Evolutionary conservation across 345 rosid species (phyloP), one percentile per base, ranked within the genome.

Genomic region (Syzygium aromaticum): DNA sequence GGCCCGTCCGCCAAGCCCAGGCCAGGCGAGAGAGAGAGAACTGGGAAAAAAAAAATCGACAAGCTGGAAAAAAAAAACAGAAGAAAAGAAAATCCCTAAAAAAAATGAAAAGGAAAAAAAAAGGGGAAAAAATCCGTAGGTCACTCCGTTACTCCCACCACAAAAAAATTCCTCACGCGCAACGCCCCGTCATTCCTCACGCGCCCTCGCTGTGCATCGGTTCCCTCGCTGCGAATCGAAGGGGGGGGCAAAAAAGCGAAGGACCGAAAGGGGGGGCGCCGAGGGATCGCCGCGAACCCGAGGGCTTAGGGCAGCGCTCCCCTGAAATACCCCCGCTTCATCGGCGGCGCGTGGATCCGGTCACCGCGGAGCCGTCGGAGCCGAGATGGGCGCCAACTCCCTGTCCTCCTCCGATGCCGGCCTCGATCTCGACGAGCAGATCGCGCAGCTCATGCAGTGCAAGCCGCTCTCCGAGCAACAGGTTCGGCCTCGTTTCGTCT

Each of bases 381-480:
- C 87, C 64, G 7, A 85, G 86, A 95, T 96, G 98, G 97, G 98
- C 85, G 94, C 94, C 33, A 93, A 94, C 90, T 92, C 96, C 87
- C 83, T 90, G 89, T 90, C 98, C 84, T 90, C 98, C 84, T 88
- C 94, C 16, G 95, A 95, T 73, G 85, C 97, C 77, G 91, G 91
- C 54, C 85, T 89, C 91, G 96, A 94, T 89, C 94, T 95, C 54
- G 96, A 95, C 88, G 96, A 94, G 87, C 98, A 95, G 95, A 94
- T 95, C 96, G 90, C 94, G 77, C 96, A 95, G 94, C 98, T 95
- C 86, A 95, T 93, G 96, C 98, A 95, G 94, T 95, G 98, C 95
- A 95, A 94, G 92, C 98, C 98, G 8, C 95, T 95, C 59, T 95
- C 98, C 14, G 98, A 95, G 90, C 95, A 91, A 63, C 96, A 95